Evolutionary conservation across 495 filamentous ascomycete genomes (phyloP).

Genomic region (Lasiosphaeria hispida): DNA sequence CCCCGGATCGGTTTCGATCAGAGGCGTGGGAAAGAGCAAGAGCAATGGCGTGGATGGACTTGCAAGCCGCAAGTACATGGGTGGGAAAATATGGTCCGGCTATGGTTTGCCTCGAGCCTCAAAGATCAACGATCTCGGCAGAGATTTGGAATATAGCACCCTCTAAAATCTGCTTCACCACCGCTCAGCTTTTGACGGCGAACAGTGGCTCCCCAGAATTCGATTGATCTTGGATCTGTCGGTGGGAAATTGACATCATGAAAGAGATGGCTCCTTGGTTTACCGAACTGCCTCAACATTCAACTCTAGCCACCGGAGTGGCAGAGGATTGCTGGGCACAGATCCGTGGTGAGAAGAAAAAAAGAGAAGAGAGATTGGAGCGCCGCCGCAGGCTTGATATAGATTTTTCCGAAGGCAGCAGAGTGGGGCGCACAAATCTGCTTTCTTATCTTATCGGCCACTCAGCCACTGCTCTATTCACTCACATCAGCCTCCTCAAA

Average conservation of each 20-base stretch:
- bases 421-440: conserved; percentile 23
- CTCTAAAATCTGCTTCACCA: conserved; percentile 57
- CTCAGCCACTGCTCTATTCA: not conserved
- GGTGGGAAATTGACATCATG: conserved; percentile 86
- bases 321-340: conserved; percentile 78
- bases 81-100: conserved; percentile 60
- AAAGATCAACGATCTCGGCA: conserved; percentile 77
- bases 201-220: conserved; percentile 58
- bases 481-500: not conserved
- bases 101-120: conserved; percentile 86
- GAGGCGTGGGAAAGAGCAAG: no score
- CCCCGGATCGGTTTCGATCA: no score
- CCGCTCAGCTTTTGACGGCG: conserved; percentile 52
- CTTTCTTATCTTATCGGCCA: conserved; percentile 28
- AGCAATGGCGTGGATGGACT: not conserved
- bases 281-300: conserved; percentile 79
- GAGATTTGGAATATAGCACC: conserved; percentile 84
- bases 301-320: conserved; percentile 62
- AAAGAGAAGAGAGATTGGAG: conserved; percentile 39
- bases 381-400: conserved; percentile 17
- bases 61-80: not conserved
- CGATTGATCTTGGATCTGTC: conserved; percentile 86
- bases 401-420: conserved; percentile 24
- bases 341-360: conserved; percentile 61
- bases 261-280: conserved; percentile 70